Conservation (phyloP, 1,284 basidiomycete species). For the Moniliophthora roreri region DNA sequence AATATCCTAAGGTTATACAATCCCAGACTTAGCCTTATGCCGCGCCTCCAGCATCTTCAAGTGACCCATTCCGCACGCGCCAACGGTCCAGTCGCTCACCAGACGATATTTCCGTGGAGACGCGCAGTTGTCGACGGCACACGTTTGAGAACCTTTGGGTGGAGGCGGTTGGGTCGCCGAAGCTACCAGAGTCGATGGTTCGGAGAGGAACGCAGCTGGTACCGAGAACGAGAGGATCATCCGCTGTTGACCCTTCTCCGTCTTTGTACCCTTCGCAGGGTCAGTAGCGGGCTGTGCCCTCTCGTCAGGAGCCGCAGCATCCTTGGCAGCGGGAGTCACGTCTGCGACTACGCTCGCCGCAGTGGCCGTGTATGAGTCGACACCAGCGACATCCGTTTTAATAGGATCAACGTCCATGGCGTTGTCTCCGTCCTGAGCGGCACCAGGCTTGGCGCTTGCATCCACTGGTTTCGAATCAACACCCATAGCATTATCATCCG, state of each 20-base stretch:
- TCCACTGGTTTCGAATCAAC: slow-evolving; percentile 14
- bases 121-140: slow-evolving; percentile 39
- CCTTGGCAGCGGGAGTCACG: background rate
- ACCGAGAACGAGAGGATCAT: slow-evolving; percentile 12
- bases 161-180: background rate
- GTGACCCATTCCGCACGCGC: slow-evolving; percentile 51
- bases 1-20: too few species aligned
- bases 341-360: background rate
- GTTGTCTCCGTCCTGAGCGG: background rate
- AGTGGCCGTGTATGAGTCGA: too few species aligned
- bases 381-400: too few species aligned
- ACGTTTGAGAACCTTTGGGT: slow-evolving; percentile 25
- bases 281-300: background rate
- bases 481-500: slow-evolving; percentile 18
- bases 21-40: background rate
- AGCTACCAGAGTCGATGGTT: background rate
- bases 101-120: slow-evolving; percentile 40
- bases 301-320: background rate
- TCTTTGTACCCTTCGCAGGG: background rate
- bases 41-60: slow-evolving; percentile 48
- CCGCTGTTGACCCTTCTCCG: background rate
- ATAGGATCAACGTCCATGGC: too few species aligned
- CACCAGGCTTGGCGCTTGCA: background rate
- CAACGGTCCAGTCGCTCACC: slow-evolving; percentile 40
- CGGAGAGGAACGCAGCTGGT: slow-evolving; percentile 9